These are phyloP conservation scores for Capsicum baccatum DNA, from an alignment of 257 asterid genomes.

Conservation along the genomic window DNA sequence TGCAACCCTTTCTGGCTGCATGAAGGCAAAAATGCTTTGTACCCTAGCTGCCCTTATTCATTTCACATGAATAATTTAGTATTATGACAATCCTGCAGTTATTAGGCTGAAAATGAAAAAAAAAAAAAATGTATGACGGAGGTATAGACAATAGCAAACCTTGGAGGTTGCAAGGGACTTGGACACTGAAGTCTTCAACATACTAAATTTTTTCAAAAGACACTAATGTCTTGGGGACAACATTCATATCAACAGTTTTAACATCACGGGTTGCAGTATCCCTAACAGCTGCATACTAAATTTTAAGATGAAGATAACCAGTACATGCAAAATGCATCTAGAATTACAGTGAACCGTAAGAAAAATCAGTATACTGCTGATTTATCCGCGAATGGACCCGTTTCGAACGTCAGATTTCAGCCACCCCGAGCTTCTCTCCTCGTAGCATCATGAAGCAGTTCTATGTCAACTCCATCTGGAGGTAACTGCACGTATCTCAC, in stretches of 20 bases:
- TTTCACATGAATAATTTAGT: no score
- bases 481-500: constrained; percentile 97
- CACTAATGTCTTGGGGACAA: background rate
- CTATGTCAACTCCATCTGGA: constrained; percentile 94
- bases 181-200: background rate
- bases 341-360: background rate
- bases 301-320: background rate
- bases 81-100: no score
- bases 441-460: constrained; percentile 94
- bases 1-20: no score
- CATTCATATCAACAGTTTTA: background rate
- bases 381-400: background rate
- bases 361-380: constrained; percentile 9
- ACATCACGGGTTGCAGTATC: background rate
- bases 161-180: background rate
- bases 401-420: constrained; percentile 31
- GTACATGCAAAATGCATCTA: background rate
- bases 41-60: no score
- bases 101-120: no score
- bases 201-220: constrained; percentile 8
- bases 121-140: no score
- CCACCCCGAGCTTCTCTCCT: constrained; percentile 97
- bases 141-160: no score
- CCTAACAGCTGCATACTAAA: background rate
- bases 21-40: no score